Base-by-base conservation (phyloP, 2,329 filamentous ascomycete genomes). In the Exophiala sideris region DNA sequence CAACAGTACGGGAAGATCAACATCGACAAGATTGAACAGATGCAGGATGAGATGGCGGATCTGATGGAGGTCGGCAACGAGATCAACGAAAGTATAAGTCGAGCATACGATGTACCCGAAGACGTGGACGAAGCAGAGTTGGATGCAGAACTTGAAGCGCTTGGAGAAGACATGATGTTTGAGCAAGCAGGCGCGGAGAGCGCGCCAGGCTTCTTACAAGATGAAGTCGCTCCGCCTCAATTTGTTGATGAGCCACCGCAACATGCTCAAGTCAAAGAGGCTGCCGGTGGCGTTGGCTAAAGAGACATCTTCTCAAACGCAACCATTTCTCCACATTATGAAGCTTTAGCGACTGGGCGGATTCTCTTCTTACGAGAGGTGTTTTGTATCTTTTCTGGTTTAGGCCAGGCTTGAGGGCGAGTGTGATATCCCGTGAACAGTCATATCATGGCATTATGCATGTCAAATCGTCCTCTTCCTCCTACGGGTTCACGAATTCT, bases 41-140 rank as follows among this genome's bases (percentile, higher is more conserved):
- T 99, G 80, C 92, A 99, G 81, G 94, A 99, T 70, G 92, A 99
- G 75, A 97, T 99, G 94, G 91, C 91, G 5, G 94, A 99, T 73
- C 72, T 99, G 65, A 89, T 99, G 83, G 94, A 99, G 68, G 86
- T 96, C 57, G 92, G 94, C 3, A 97, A 97, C 72, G 94, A 99
- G 72, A 99, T 99, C 56, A 91, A 99, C 74, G 94, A 97, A 75
- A 91, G 88, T 62, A 87, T 99, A 53, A 87, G 88, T 57, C 76
- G 94, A 60, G 89, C 88, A 63, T 99, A 99, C 71, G 92, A 97
- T 68, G 81, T 99, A 34, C 94, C 94, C 0, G 94, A 99, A 66
- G 94, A 97, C 70, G 91, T 99, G 18, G 92, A 97, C 70, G 94
- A 99, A 82, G 85, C 88, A 1, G 94, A 99, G 76, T 74, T 99